Conservation (phyloP, 2,329 filamentous ascomycete species). For the Pestalotiopsis sp. region DNA sequence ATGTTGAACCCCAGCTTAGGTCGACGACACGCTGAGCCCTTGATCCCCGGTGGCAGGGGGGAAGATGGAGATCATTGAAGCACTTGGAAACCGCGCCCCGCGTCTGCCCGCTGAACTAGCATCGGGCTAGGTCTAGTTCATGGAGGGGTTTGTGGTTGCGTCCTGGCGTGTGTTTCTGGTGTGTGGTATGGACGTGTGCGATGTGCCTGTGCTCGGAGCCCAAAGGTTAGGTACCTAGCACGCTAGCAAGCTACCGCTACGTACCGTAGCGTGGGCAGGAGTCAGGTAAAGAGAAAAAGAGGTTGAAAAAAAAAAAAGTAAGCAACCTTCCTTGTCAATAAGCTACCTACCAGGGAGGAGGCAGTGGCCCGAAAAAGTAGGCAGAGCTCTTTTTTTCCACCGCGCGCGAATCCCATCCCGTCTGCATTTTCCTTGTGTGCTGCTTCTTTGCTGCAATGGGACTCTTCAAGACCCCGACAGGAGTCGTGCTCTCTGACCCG, state of each 20-base stretch:
- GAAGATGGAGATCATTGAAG: background rate
- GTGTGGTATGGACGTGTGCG: background rate
- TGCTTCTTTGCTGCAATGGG: background rate
- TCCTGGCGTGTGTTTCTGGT: background rate
- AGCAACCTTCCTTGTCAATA: background rate
- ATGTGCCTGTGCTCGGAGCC: background rate
- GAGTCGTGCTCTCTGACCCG: background rate
- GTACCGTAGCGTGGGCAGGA: background rate
- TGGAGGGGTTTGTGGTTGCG: background rate
- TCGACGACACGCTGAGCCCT: background rate
- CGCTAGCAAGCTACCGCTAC: background rate
- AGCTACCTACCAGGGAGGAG: background rate
- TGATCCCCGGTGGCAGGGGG: background rate
- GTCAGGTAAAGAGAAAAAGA: background rate
- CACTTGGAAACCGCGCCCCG: background rate
- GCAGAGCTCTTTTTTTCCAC: background rate
- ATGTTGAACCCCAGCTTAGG: background rate
- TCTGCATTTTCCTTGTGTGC: background rate
- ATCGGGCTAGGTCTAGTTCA: slow-evolving; percentile 3
- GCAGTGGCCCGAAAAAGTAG: background rate
- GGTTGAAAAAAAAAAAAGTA: background rate
- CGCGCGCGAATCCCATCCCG: background rate
- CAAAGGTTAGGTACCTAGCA: background rate
- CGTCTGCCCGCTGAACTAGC: background rate
- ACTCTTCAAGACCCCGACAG: background rate